Base-by-base conservation (phyloP, 2,329 filamentous ascomycete genomes). In the Penicillium brevicompactum region DNA sequence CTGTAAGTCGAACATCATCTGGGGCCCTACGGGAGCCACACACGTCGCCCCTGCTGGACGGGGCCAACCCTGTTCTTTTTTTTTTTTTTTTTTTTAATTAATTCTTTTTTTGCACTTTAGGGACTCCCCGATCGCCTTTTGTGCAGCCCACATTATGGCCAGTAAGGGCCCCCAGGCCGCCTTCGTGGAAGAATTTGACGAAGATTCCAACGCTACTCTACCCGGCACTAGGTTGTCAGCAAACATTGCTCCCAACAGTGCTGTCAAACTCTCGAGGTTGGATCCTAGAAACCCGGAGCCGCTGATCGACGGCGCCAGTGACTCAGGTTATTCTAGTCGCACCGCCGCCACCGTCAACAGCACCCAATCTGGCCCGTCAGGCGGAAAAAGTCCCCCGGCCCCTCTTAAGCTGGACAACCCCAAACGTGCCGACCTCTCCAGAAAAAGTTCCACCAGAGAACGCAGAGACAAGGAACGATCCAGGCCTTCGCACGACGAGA, bases 261-360 rank as follows among this genome's bases (percentile, higher is more conserved):
- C 78, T 62, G 73, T 73, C 58, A 82, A 77, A 74, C 74, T 77
- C 60, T 78, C 80, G 52, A 75, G 76, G 60, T 66, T 74, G 58
- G 73, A 77, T 53, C 60, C 73, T 53, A 70, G 64, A 73, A 70
- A 61, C 70, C 54, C 62, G 47, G 69, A 67, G 58, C 63, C 65
- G 55, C 70, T 71, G 62, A 72, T 75, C 57, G 80, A 84, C 70
- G 74, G 76, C 67, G 78, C 79, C 63, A 84, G 80, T 73, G 84
- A 87, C 73, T 85, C 83, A 62, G 84, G 84, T 65, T 86, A 86
- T 76, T 85, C 82, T 60, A 85, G 82, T 75, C 78, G 80, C 66
- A 83, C 82, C 65, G 78, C 77, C 62, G 78, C 80, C 60, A 80
- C 80, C 58, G 74, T 78, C 71, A 79, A 80, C 74, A 78, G 72